Evolutionary conservation across 2,329 filamentous ascomycete genomes (phyloP).

Genomic region (Phaeophleospora eucalypticola): DNA sequence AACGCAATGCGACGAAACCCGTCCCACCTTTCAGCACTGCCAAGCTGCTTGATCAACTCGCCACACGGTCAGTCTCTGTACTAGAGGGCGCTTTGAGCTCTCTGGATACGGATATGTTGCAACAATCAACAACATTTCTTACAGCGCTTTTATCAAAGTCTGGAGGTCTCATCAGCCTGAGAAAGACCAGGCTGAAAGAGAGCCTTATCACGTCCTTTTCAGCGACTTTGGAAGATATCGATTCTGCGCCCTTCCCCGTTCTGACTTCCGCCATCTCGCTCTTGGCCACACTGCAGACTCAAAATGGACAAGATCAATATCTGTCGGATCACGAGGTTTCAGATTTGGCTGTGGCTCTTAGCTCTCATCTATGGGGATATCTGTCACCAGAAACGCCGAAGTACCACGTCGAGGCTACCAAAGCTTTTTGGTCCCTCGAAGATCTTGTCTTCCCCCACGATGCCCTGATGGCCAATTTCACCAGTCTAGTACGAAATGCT

Average conservation of each 20-base stretch:
- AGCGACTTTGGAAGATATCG: neutral
- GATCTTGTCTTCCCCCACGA: slow-evolving; percentile 18
- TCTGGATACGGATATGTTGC: slow-evolving; percentile 7
- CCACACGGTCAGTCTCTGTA: slow-evolving; percentile 1
- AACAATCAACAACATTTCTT: slow-evolving; percentile 5
- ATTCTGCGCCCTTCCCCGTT: slow-evolving; percentile 17
- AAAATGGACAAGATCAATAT: neutral
- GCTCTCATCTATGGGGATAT: slow-evolving; percentile 72
- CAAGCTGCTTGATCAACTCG: slow-evolving; percentile 3
- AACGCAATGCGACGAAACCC: slow-evolving; percentile 1
- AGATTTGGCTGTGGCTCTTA: slow-evolving; percentile 42
- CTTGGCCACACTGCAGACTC: slow-evolving; percentile 7
- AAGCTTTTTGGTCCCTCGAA: slow-evolving; percentile 82
- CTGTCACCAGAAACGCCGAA: slow-evolving; percentile 80
- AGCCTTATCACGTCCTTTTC: too few relatives aligned
- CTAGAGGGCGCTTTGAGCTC: slow-evolving; percentile 1
- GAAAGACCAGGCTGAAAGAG: too few relatives aligned
- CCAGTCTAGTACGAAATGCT: slow-evolving; percentile 6
- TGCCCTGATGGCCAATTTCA: slow-evolving; percentile 19
- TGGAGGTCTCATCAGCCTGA: too few relatives aligned
- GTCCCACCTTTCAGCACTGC: slow-evolving; percentile 2
- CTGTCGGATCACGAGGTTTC: slow-evolving; percentile 1
- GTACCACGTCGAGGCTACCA: slow-evolving; percentile 89
- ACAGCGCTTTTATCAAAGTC: slow-evolving; percentile 8
- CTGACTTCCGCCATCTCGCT: slow-evolving; percentile 22